Conservation (phyloP, 169 alveolate species). For the Plasmodium gaboni region DNA sequence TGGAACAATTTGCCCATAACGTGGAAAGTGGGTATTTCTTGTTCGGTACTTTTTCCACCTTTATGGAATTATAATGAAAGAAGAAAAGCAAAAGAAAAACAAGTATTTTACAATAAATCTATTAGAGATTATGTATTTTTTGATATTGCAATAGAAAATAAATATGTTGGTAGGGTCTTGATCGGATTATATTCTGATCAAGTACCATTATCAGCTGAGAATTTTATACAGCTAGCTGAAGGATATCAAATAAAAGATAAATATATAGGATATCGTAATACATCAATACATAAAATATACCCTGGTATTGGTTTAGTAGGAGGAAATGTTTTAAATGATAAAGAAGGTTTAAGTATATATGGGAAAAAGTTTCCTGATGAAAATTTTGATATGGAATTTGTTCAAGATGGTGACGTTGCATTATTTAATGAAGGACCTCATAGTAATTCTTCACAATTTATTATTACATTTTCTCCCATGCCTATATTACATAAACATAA, state of each 20-base stretch:
- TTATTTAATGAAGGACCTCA: constrained; percentile 78
- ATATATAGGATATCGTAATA: constrained; percentile 81
- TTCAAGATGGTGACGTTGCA: constrained; percentile 87
- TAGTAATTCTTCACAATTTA: constrained; percentile 81
- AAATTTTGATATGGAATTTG: constrained; percentile 79
- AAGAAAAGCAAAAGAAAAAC: constrained; percentile 70
- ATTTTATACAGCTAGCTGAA: constrained; percentile 83
- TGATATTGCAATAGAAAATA: constrained; percentile 82
- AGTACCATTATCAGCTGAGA: constrained; percentile 84
- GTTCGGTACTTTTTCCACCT: constrained; percentile 57
- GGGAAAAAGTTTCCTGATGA: constrained; percentile 84
- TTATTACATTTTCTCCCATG: constrained; percentile 81
- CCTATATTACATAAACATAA: constrained; percentile 78
- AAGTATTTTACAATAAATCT: constrained; percentile 53
- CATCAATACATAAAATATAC: constrained; percentile 77
- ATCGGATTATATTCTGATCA: constrained; percentile 85
- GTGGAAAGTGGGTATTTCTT: constrained; percentile 56
- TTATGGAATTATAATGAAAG: constrained; percentile 71
- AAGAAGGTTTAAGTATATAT: constrained; percentile 82
- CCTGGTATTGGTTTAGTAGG: constrained; percentile 82
- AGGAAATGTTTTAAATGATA: constrained; percentile 81
- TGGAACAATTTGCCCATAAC: constrained; percentile 46
- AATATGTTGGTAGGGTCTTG: constrained; percentile 83
- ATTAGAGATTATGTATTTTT: constrained; percentile 85
- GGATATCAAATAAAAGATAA: constrained; percentile 80